Evolutionary conservation across 495 filamentous ascomycete genomes (phyloP), one percentile per base, ranked within the genome.

Genomic region (Thozetella sp.): DNA sequence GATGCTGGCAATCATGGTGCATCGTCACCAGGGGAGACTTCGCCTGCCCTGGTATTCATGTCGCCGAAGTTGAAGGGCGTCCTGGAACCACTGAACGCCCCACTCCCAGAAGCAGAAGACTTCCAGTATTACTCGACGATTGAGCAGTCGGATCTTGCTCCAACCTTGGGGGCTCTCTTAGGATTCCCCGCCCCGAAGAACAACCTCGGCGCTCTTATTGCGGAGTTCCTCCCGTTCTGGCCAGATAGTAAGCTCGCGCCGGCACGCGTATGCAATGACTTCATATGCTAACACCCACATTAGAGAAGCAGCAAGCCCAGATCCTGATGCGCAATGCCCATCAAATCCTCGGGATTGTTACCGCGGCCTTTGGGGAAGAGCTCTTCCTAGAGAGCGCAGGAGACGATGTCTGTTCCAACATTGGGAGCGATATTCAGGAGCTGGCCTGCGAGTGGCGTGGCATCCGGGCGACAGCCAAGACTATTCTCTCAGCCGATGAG

Each of bases 1-100:
- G 95, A 98, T 64, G 95, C 93, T 37, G 95, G 95, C 2, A 98
- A 98, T 67, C 95, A 99, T 71, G 95, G 95, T 12, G 95, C 94
- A 6, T 97, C 96, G 20, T 89, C 91, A 2, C 83, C 90, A 19
- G 93, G 96, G 4, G 95, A 99, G 76, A 98, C 95, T 11, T 97
- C 93, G 0, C 88, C 95, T 0, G 95, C 95, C 15, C 74, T 99
- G 43, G 81, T 97, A 25, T 97, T 99, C 68, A 86, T 97, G 34
- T 96, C 94, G 12, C 93, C 96, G 3, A 93, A 91, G 63, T 79
- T 99, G 26, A 82, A 86, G 68, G 60, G 72, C 0, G 77, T 91
- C 26, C 76, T 76, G 24, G 63, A 67, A 1, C 75, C 72, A 24
- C 77, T 83, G 9, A 73, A 79, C 45, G 66, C 75, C 9, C 81